These are phyloP conservation scores for Coniochaeta ligniaria DNA, from an alignment of 2,329 filamentous ascomycete genomes.

Conservation along the genomic window DNA sequence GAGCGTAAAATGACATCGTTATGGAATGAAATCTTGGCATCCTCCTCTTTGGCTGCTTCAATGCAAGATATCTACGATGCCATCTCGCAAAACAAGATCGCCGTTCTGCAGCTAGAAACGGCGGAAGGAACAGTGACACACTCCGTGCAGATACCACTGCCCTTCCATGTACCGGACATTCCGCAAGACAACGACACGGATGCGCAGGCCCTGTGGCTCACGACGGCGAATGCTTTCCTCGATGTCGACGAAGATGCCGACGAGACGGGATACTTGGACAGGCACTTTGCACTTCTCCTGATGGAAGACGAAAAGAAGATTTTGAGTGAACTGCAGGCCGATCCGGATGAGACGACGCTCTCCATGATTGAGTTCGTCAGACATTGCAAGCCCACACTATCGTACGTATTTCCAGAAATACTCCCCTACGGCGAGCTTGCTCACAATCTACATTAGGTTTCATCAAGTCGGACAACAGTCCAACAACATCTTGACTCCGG, in stretches of 20 bases:
- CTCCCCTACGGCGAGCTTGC: not conserved
- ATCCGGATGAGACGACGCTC: constrained; percentile 67
- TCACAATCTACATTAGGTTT: constrained; percentile 32
- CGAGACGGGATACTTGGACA: constrained; percentile 65
- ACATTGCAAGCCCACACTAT: constrained; percentile 61
- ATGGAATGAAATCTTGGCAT: constrained; percentile 64
- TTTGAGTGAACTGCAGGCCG: constrained; percentile 66
- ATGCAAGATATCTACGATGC: constrained; percentile 77
- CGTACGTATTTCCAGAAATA: constrained; percentile 32
- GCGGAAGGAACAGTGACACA: constrained; percentile 50
- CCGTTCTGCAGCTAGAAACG: constrained; percentile 69
- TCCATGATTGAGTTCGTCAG: constrained; percentile 78
- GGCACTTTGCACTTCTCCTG: constrained; percentile 80
- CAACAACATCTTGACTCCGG: constrained; percentile 64
- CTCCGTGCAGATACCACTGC: constrained; percentile 58
- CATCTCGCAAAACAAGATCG: constrained; percentile 79
- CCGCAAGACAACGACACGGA: constrained; percentile 61
- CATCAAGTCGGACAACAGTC: constrained; percentile 57
- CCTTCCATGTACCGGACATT: constrained; percentile 66
- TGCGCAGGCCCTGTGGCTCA: constrained; percentile 75
- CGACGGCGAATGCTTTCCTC: constrained; percentile 71
- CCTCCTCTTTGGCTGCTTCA: constrained; percentile 73
- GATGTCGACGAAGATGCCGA: constrained; percentile 64
- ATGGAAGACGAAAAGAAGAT: constrained; percentile 74
- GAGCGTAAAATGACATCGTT: constrained; percentile 55